Conservation (phyloP, 768 basidiomycete genomes). For the Multifurca ochricompacta region DNA sequence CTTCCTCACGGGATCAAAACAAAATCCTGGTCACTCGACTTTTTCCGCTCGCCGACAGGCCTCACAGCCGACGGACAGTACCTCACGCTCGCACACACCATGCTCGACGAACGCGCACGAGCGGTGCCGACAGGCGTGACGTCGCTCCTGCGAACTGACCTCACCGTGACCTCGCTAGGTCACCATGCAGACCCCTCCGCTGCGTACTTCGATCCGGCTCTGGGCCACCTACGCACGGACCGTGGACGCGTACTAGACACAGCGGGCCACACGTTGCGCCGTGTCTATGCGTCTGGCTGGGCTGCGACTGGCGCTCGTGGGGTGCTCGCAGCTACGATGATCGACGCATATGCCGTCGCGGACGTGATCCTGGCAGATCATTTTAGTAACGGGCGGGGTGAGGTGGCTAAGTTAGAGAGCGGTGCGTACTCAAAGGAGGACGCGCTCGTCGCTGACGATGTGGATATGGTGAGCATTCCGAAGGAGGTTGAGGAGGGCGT, state of each 20-base stretch:
- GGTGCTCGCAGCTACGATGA: conserved; percentile 89
- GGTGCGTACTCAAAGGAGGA: conserved; percentile 1
- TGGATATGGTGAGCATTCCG: conserved; percentile 39
- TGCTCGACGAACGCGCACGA: conserved; percentile 41
- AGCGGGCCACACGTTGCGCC: conserved; percentile 33
- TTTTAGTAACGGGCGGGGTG: conserved; percentile 16
- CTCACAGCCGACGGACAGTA: conserved; percentile 26
- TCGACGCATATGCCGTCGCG: conserved; percentile 78
- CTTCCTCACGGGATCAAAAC: conserved; percentile 34
- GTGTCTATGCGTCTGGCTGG: conserved; percentile 93
- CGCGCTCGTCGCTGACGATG: conserved; percentile 29
- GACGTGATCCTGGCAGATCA: conserved; percentile 62
- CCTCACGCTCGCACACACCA: conserved; percentile 56
- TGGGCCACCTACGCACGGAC: conserved; percentile 48
- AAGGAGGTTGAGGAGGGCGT: conserved; percentile 38
- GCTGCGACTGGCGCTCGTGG: conserved; percentile 85
- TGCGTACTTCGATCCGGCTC: conserved; percentile 50
- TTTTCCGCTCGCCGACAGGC: conserved; percentile 64
- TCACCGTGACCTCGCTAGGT: conserved; percentile 84
- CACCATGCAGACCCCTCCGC: conserved; percentile 62
- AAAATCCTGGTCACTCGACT: conserved; percentile 77
- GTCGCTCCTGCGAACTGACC: conserved; percentile 51
- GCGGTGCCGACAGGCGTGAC: conserved; percentile 50
- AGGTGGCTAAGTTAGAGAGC: neutral
- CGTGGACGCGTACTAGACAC: conserved; percentile 42